Percentiles rank a stretch among this genome's conserved stretches.
Evolutionary conservation across 305 asterid genomes (phyloP).

Genomic region (Solanum aculeatissimum): DNA sequence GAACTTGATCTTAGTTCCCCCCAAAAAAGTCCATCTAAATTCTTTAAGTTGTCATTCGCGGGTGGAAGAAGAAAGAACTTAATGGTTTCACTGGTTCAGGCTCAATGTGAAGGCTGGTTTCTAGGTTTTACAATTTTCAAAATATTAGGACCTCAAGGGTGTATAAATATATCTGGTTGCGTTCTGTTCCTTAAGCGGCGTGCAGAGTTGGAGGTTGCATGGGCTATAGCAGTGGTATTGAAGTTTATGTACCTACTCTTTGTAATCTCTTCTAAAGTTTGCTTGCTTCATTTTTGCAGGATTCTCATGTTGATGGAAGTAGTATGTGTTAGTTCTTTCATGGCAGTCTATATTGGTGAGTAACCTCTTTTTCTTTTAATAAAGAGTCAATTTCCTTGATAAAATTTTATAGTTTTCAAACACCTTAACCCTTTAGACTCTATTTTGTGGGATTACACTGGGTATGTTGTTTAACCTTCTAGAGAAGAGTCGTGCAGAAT

Average conservation of each 20-base stretch:
- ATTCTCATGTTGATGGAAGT: slow-evolving; percentile 81
- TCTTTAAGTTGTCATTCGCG: neutral
- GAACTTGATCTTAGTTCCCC: neutral
- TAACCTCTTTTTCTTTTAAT: neutral
- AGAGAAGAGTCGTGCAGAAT: neutral
- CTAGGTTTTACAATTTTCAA: neutral
- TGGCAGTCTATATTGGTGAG: slow-evolving; percentile 83
- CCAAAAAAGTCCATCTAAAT: neutral
- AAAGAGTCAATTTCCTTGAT: neutral
- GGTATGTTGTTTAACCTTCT: neutral
- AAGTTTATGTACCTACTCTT: neutral
- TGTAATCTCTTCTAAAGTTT: slow-evolving; percentile 9
- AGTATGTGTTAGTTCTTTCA: slow-evolving; percentile 74
- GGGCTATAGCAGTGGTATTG: neutral
- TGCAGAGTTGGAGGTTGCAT: neutral
- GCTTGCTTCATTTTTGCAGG: slow-evolving; percentile 47
- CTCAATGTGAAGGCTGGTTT: neutral
- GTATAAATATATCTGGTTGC: neutral
- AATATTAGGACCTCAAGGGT: neutral
- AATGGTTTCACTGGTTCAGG: neutral
- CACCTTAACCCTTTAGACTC: neutral
- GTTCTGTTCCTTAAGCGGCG: neutral
- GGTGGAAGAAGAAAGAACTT: neutral
- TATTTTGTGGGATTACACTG: too few relatives aligned
- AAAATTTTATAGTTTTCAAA: neutral